Evolutionary conservation across 257 asterid genomes (phyloP), one percentile per base, ranked within the genome.

Genomic region (Haberlea rhodopensis): DNA sequence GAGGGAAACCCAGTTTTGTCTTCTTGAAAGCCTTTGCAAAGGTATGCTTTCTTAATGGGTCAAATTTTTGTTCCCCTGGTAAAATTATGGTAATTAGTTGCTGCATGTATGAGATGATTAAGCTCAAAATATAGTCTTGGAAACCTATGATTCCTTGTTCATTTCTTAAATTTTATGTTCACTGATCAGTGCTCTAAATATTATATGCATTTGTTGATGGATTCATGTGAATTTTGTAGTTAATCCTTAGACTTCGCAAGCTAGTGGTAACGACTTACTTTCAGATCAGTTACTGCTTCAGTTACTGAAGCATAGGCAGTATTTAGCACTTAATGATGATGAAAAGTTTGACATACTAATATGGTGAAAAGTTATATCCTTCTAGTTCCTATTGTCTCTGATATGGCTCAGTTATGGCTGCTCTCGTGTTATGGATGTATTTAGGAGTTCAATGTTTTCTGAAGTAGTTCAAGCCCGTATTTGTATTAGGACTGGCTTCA

Each of bases 1-100:
- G 71, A 19, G 75, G 71, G 71, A 68, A 69, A 20, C 59, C 67
- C 27, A 72, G 21, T 40, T 62, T 29, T 26, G 82, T 83, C 75
- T 65, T 77, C 20, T 78, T 81, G 75, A 66, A 60, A 68, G 78
- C 27, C 46, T 49, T 79, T 57, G 55, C 29, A 16, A 87, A 85
- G 95, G 98, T 89, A 70, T 69, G 73, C 29, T 52, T 62, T 60
- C 25, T 11, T 6, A 23, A 60, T 29, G 20, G 46, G 67, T 62
- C 26, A 29, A 32, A 2, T 63, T 67, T 66, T 67, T 65, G 21
- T 57, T 55, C 51, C 21, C n/a, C 5, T 45, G 45, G 51, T 64
- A 4, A 45, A 37, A 11, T 71, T 60, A 53, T 43, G 25, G 19
- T 55, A 2, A 62, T 24, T 27, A 53, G n/a, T 64, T 61, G 67